A percentile compares a stretch with the other conserved stretches of the same genome.
These are phyloP conservation scores for Pseudogymnoascus verrucosus DNA, from an alignment of 2,329 filamentous ascomycete species.

Conservation along the genomic window DNA sequence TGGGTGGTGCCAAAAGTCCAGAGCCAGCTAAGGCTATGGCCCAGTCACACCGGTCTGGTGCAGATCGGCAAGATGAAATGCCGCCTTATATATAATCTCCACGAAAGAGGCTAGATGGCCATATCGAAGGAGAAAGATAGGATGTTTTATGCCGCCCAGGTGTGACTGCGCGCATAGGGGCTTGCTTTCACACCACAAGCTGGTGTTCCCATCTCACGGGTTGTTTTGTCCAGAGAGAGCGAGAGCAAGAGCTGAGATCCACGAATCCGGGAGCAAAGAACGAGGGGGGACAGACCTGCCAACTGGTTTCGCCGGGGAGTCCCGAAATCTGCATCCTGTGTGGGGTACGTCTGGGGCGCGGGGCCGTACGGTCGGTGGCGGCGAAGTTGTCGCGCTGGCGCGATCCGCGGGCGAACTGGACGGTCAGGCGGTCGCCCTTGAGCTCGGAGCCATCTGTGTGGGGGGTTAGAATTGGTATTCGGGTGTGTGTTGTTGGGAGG, in stretches of 20 bases:
- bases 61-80: background rate
- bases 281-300: constrained; percentile 89
- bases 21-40: background rate
- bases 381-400: constrained; percentile 55
- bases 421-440: constrained; percentile 94
- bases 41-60: background rate
- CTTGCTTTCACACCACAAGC: background rate
- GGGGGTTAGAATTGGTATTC: constrained; percentile 16
- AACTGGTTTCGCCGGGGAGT: constrained; percentile 96
- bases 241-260: constrained; percentile 30
- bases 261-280: constrained; percentile 41
- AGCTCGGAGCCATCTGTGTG: constrained; percentile 87
- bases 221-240: constrained; percentile 18
- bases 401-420: constrained; percentile 93
- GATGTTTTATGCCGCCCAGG: background rate
- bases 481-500: constrained; percentile 18
- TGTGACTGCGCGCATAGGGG: background rate
- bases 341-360: constrained; percentile 84
- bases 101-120: background rate
- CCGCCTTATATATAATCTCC: background rate
- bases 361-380: constrained; percentile 56
- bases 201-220: background rate
- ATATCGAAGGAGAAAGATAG: background rate
- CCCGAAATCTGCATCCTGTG: constrained; percentile 97
- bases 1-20: background rate